Base-by-base conservation (phyloP, 2,329 filamentous ascomycete species). In the Scedosporium minutisporum region DNA sequence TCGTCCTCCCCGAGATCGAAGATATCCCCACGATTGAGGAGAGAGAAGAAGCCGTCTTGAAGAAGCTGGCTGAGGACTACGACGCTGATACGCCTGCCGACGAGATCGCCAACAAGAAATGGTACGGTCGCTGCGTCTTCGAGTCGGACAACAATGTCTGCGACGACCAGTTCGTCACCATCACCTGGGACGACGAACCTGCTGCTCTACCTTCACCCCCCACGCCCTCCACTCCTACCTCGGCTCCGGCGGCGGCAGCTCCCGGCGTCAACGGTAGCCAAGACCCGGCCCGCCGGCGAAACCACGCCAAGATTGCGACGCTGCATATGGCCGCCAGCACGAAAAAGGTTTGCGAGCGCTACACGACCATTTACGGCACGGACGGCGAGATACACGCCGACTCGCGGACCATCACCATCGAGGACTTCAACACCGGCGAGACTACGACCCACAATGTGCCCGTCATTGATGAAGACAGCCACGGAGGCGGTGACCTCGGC, bases 321-420 rank as follows among this genome's bases (percentile, higher is more conserved):
- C 90, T 97, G 72, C 93, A 97, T 74, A 97, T 97, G 93, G 88
- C 93, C 2, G 92, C 93, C 1, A 90, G 93, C 65, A 96, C 93
- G 0, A 87, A 90, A 70, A 88, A 88, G 71, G 88, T 96, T 67
- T 97, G 93, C 73, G 84, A 96, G 67, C 86, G 95, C 3, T 88
- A 92, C 64, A 92, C 91, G 0, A 80, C 90, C 64, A 85, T 97
- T 57, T 96, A 97, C 75, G 95, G 95, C 58, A 90, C 89, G 0
- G 79, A 85, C 60, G 95, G 93, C 53, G 93, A 97, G 75, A 85
- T 97, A 29, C 85, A 86, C 67, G 95, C 96, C 66, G 92, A 97
- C 75, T 91, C 89, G 61, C 78, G 79, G 21, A 86, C 80, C 0
- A 78, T 79, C 70, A 76, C 74, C 46, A 65, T 77, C 60, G 76